Evolutionary conservation across 352 stramenopile species (phyloP), one percentile per base, ranked within the genome.

Genomic region (Discostella stelligera): DNA sequence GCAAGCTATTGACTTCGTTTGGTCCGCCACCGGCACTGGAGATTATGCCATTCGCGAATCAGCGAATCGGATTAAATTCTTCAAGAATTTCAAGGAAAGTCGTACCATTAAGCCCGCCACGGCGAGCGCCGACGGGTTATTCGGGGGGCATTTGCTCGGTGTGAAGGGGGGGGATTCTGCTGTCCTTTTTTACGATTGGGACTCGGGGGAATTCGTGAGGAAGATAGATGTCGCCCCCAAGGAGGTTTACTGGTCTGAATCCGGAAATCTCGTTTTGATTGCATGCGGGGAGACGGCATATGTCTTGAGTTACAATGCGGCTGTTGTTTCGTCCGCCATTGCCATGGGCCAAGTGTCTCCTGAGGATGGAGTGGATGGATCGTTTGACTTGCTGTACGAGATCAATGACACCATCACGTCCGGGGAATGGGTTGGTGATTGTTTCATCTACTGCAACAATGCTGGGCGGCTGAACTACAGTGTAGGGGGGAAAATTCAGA

Each of bases 401-500:
- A 97, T 99, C 74, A 94, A 89, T 7, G 97, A 99, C 71, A 97
- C 91, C 58, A 95, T 98, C 48, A 92, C 93, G 27, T 98, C 95
- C 20, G 97, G 96, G 63, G 94, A 97, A 59, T 99, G 97, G 97
- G 96, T 99, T n/a, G 97, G 97, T 25, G 97, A 99, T 80, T 99
- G 97, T 89, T 99, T 99, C 87, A 89, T 99, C 67, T 99, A 98
- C 94, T 98, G 95, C 32, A 98, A 98, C 79, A 93, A 91, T 44
- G 86, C 85, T 32, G 93, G 94, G 4, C 89, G 96, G 27, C 89
- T 99, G 27, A 99, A 98, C 82, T 99, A 99, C 89, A 99, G 97
- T 79, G 97, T 99, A n/a, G 97, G 97, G 49, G 97, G 97, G n/a
- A 95, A 99, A 76, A 96, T 99, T 53, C 98, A 99, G 91, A 98